Evolutionary conservation across 495 filamentous ascomycete genomes (phyloP), one percentile per base, ranked within the genome.

Genomic region (Astrothelium subdiscretum): DNA sequence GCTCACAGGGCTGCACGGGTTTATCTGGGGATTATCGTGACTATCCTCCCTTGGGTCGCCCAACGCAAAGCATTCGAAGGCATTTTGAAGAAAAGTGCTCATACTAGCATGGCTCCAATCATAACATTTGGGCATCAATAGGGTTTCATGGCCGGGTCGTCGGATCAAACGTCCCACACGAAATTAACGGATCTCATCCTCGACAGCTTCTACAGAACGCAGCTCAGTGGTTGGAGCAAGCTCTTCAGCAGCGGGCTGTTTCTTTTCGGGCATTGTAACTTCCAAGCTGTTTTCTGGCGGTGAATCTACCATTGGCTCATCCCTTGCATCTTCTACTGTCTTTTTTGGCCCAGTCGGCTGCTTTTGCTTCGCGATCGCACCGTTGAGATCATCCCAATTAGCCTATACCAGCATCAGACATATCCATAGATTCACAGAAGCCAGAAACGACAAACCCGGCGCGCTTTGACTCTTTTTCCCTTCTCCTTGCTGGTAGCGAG

Each of bases 401-500:
- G 48, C 48, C 48, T 54, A 29, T 20, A 6, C 3, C 4, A 29
- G 10, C 3, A 20, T 54, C 24, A 54, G 24, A 54, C 22, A 54
- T 29, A 10, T 8, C 15, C 48, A 5, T 10, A 20, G 29, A 29
- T 8, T 29, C 48, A 5, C 8, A 20, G 29, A 29, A 20, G 24
- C 20, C 12, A 11, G 15, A 1, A n/a, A 20, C 11, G 24, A 54
- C 48, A 54, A 54, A 54, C 48, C 26, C 48, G 48, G 26, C 48
- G 48, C 15, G 75, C 70, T 59, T 82, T 77, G n/a, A 90, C 80
- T n/a, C 67, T 77, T 67, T 81, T 85, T 31, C 78, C 82, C 59
- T 79, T 80, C 20, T 68, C 78, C 65, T 83, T 76, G 73, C 87
- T 91, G 69, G 83, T 83, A 60, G 82, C 76, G 51, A 88, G 76